Base-by-base conservation (phyloP, 106 monocot species). In the Phalaenopsis aphrodite region DNA sequence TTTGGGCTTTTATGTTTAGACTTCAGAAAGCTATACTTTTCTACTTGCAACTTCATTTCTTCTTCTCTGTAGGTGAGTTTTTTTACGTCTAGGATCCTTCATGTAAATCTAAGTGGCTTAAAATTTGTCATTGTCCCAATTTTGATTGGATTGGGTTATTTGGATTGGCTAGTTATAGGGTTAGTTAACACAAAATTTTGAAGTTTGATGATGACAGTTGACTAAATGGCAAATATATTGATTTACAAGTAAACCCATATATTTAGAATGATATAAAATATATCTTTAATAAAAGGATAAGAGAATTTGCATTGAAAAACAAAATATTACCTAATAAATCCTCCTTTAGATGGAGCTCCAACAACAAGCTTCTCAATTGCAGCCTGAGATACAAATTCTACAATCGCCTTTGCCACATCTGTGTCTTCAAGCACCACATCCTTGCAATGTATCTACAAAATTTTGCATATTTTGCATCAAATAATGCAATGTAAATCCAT, bases 321-420 rank as follows among this genome's bases (percentile, higher is more conserved):
- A 65, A 69, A 69, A 52, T 6, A 21, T 17, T 37, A 91, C 93
- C 86, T 91, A 1, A 93, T 24, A 49, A 95, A 82, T 49, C 84
- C 79, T 43, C 82, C 85, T 56, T 81, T 84, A 15, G 90, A 71
- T 68, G 93, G 78, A n/a, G 88, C 65, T 8, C 96, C 93, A 15
- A 93, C 49, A 8, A 92, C 88, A 1, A 94, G 84, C 72, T 87
- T 92, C 38, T 94, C 94, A 14, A 94, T 75, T 15, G 85, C 86
- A 18, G 84, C 81, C 2, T 82, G 66, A 2, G 86, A 43, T 10
- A 85, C 64, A 56, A 90, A 94, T 42, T 94, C 90, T 17, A 78
- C 55, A 3, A 94, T 82, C 0, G 87, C 79, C 81, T 87, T 94
- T n/a, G 84, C 88, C 9, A 94, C 87, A 39, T 94, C 94, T 3